Percentiles rank a stretch among this genome's conserved stretches.
These are phyloP conservation scores for Chamaecyparis obtusa DNA, from an alignment of 75 land plant genomes.

Conservation along the genomic window DNA sequence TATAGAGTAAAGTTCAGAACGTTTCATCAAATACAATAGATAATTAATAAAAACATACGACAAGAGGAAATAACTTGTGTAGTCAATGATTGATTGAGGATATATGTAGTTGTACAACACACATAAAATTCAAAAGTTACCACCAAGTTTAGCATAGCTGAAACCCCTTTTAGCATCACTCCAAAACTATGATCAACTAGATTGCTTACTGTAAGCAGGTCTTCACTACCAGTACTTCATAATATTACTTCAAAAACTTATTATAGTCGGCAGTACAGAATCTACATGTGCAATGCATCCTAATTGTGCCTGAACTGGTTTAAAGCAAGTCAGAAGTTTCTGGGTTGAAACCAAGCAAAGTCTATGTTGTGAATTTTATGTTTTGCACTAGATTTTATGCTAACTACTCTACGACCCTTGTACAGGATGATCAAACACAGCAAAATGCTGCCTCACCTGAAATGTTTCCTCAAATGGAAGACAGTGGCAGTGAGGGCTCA, in stretches of 20 bases:
- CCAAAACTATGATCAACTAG: background rate
- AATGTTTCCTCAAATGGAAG: conserved; percentile 70
- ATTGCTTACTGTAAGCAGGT: background rate
- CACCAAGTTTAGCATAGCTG: background rate
- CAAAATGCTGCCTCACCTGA: conserved; percentile 70
- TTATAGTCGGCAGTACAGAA: background rate
- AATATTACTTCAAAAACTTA: background rate
- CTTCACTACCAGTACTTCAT: background rate
- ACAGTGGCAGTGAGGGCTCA: conserved; percentile 86
- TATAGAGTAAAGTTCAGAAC: background rate
- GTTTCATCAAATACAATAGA: background rate
- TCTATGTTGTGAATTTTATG: background rate
- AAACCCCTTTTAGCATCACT: background rate
- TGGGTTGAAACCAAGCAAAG: background rate
- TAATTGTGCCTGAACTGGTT: background rate
- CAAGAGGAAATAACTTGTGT: background rate
- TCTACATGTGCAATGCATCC: background rate
- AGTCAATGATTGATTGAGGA: background rate
- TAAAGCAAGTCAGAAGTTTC: background rate
- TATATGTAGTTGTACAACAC: no score
- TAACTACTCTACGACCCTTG: background rate
- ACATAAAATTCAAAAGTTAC: no score
- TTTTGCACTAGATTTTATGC: background rate
- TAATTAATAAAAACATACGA: no score
- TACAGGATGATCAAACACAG: conserved; percentile 70